Percentiles rank a stretch among this genome's conserved stretches.
Conservation (phyloP, 2,329 filamentous ascomycete species). For the Juglanconis oblonga region DNA sequence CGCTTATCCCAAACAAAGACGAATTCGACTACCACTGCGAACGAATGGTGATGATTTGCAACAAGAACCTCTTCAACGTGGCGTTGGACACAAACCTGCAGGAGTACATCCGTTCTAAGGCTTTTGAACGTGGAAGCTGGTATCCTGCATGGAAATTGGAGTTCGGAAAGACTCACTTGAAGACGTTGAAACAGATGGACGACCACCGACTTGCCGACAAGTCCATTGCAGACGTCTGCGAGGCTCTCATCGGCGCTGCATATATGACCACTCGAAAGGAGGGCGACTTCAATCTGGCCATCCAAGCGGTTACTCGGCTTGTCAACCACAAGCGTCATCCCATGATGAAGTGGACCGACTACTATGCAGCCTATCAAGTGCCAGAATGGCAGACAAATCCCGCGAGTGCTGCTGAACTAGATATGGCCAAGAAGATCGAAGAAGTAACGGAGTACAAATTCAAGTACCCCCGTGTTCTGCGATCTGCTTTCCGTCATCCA, state of each 20-base stretch:
- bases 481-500: slow-evolving; percentile 84
- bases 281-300: slow-evolving; percentile 53
- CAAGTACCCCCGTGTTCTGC: slow-evolving; percentile 69
- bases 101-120: slow-evolving; percentile 77
- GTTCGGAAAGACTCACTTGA: slow-evolving; percentile 61
- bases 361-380: slow-evolving; percentile 64
- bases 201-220: slow-evolving; percentile 79
- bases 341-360: slow-evolving; percentile 70
- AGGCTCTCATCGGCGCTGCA: slow-evolving; percentile 88
- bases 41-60: slow-evolving; percentile 88
- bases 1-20: slow-evolving; percentile 69
- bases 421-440: slow-evolving; percentile 65
- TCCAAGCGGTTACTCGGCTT: slow-evolving; percentile 64
- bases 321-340: slow-evolving; percentile 68
- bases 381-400: slow-evolving; percentile 67
- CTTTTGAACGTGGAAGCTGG: slow-evolving; percentile 82
- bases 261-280: slow-evolving; percentile 48
- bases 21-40: slow-evolving; percentile 89
- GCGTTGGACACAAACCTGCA: slow-evolving; percentile 61
- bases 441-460: slow-evolving; percentile 61
- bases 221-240: slow-evolving; percentile 89
- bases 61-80: slow-evolving; percentile 80
- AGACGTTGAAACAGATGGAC: slow-evolving; percentile 37
- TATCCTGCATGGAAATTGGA: slow-evolving; percentile 78
- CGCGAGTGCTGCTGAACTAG: slow-evolving; percentile 63